Evolutionary conservation across 768 basidiomycete genomes (phyloP), one percentile per base, ranked within the genome.

Genomic region (Russula lepida): DNA sequence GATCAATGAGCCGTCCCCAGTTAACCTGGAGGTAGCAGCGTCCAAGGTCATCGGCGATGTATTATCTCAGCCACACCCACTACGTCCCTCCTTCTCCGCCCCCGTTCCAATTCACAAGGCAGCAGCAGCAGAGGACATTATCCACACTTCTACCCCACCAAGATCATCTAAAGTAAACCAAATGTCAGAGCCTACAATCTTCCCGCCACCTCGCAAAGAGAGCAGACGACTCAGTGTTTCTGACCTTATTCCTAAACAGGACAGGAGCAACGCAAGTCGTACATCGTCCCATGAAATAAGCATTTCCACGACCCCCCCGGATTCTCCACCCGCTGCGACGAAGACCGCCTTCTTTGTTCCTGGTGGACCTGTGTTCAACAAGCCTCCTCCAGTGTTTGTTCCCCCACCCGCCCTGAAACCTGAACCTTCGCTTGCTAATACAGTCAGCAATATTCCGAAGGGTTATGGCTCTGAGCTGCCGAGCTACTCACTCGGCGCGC

Each of bases 11-110:
- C 46, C 37, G 15, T 48, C 44, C 7, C 56, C 44, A 27, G 44
- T 54, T 28, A 39, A 30, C 37, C 8, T 15, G 30, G 56, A 58
- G 13, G 46, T 19, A 32, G 35, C 11, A 4, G 28, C 19, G 72
- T 88, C 80, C 15, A 81, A 69, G 70, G 82, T 72, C 74, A 79
- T 80, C 44, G 86, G 88, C 8, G 85, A 90, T 70, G 86, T 83
- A 28, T 12, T 7, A 39, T 25, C 37, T 13, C 33, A 15, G 12
- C 23, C 28, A 21, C 39, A 30, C 50, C 12, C 44, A 33, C 41
- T 51, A 5, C 60, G 54, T 12, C 51, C 55, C 30, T 48, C 63
- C 11, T 43, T 55, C n/a, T 52, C 64, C 35, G 60, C 41, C 8
- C 63, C 63, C 1, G 25, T 41, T 33, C 37, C 32, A 1, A 53